phyloP scores from a whole-genome alignment of 129 eudicot species.

The Pulicaria dysenterica region DNA sequence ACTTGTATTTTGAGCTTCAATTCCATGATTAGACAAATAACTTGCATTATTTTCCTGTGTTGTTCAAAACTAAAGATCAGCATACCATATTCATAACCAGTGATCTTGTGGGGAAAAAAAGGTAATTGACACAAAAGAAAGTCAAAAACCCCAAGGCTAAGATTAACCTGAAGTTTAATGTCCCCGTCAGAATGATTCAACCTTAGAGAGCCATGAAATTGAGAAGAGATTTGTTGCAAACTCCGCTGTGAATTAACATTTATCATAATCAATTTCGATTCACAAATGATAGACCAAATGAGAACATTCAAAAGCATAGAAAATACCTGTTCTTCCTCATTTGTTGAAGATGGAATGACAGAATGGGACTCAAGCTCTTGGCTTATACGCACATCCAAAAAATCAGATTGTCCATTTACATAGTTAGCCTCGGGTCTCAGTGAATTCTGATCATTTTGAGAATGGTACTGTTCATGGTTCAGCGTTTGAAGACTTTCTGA shows the following conservation, averaged over 20 bases:
- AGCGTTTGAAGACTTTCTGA: slow-evolving; percentile 55
- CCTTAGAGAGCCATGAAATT: slow-evolving; percentile 62
- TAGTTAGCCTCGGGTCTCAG: slow-evolving; percentile 48
- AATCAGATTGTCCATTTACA: slow-evolving; percentile 61
- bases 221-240: slow-evolving; percentile 77
- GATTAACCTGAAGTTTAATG: slow-evolving; percentile 51
- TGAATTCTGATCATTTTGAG: slow-evolving; percentile 50
- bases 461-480: slow-evolving; percentile 50
- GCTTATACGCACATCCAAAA: slow-evolving; percentile 36
- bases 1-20: slow-evolving; percentile 40
- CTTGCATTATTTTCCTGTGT: slow-evolving; percentile 48
- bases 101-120: neutral
- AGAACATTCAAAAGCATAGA: neutral
- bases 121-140: neutral
- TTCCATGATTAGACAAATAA: slow-evolving; percentile 31
- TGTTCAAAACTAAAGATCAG: slow-evolving; percentile 20
- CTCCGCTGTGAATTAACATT: slow-evolving; percentile 47
- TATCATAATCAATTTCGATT: slow-evolving; percentile 1
- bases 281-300: neutral
- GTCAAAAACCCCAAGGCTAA: neutral
- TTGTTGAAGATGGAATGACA: slow-evolving; percentile 40
- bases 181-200: slow-evolving; percentile 49
- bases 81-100: neutral
- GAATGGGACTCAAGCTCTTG: slow-evolving; percentile 53
- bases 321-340: slow-evolving; percentile 60